Base-by-base conservation (phyloP, 345 rosid species). In the Aquilaria malaccensis region DNA sequence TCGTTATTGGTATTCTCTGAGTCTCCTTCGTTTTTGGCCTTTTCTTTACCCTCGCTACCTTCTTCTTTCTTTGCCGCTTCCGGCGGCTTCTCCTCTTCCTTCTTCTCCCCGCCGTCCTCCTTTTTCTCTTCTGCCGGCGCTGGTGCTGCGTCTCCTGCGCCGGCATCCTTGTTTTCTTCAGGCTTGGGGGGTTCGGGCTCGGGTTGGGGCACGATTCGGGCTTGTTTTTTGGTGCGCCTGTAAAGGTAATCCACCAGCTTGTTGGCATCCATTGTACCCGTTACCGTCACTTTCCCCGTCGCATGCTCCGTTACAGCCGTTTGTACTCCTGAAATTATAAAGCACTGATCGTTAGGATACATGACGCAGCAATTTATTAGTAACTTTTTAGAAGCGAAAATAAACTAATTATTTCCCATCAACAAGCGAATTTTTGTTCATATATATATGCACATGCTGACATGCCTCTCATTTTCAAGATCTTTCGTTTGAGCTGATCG, bases 401-500 rank as follows among this genome's bases (percentile, higher is more conserved):
- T 37, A 37, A 3, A 37, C 43, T 9, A 37, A 37, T 37, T 9
- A 1, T 37, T 37, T 37, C 43, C 7, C 7, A 37, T 37, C 43
- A 37, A 37, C 43, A 4, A 37, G 43, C 3, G 43, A 37, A 9
- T 4, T 13, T 31, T 11, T 32, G 30, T 5, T 30, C 45, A 32
- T 6, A 60, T 60, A 2, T 3, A 30, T 12, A 30, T 22, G 30
- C 46, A 61, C 45, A 41, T n/a, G n/a, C n/a, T n/a, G n/a, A n/a
- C n/a, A n/a, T 74, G 90, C 97, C 99, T 85, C 85, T 85, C 97
- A 94, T 91, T 85, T 94, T 83, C 63, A 91, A 84, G 64, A 94
- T 90, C 74, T 83, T 91, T 70, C 63, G 83, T 78, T 73, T 86
- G 29, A 94, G 93, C 70, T 88, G 97, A 55, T 82, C 95, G 9